A percentile compares a stretch with the other conserved stretches of the same genome.
These are phyloP conservation scores for Fusarium caatingaense DNA, from an alignment of 2,329 filamentous ascomycete species.

Conservation along the genomic window DNA sequence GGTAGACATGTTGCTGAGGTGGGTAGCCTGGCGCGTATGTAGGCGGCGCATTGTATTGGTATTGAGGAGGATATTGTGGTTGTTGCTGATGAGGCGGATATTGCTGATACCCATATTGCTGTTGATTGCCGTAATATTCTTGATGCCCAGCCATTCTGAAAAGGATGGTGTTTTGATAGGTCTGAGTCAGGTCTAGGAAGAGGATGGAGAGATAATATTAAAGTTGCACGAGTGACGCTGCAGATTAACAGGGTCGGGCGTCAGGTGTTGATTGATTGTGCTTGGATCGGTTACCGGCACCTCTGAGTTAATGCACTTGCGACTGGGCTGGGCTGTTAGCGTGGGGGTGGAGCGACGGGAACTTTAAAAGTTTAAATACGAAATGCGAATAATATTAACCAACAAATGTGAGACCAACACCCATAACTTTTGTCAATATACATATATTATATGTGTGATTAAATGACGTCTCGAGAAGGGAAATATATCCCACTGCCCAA, in stretches of 20 bases:
- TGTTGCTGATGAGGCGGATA: constrained; percentile 7
- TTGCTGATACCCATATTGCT: background rate
- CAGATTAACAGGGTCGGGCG: background rate
- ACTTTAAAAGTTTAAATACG: constrained; percentile 26
- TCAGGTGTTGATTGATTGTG: background rate
- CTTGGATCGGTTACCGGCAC: background rate
- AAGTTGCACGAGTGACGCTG: background rate
- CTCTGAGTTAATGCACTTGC: background rate
- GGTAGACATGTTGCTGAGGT: constrained; percentile 2
- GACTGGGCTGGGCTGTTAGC: background rate
- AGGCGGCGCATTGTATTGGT: constrained; percentile 13
- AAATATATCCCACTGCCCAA: background rate
- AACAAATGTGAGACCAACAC: background rate
- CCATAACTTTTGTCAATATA: background rate
- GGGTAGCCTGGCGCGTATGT: constrained; percentile 22
- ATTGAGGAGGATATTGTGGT: constrained; percentile 5
- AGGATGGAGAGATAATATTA: background rate
- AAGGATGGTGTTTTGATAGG: background rate
- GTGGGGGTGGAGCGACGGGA: background rate
- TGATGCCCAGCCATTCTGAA: constrained; percentile 27
- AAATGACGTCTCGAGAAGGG: background rate
- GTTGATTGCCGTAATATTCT: constrained; percentile 21
- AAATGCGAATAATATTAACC: constrained; percentile 16
- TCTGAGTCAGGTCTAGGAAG: background rate
- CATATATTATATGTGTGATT: background rate